These are phyloP conservation scores for Ogataea neopini DNA, from an alignment of 805 yeast genomes.

Conservation along the genomic window DNA sequence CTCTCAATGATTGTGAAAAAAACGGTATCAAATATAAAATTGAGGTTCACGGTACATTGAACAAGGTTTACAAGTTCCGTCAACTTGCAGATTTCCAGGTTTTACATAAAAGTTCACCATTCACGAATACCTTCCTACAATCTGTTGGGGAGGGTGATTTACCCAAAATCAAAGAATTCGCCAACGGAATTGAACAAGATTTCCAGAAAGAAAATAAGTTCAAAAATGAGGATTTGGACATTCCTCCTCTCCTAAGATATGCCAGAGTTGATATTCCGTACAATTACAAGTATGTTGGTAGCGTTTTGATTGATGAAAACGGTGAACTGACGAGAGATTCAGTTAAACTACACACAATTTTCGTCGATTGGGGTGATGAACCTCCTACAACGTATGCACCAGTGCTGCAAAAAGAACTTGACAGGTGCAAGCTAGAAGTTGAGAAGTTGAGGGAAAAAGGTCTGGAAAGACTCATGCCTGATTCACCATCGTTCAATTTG, in stretches of 20 bases:
- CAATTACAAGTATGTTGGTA: constrained; percentile 74
- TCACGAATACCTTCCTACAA: constrained; percentile 41
- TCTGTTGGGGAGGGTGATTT: constrained; percentile 47
- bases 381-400: constrained; percentile 53
- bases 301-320: constrained; percentile 59
- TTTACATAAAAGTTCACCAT: constrained; percentile 55
- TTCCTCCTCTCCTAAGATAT: constrained; percentile 87
- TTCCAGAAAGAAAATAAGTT: constrained; percentile 19
- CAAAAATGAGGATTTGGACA: constrained; percentile 46
- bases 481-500: constrained; percentile 36
- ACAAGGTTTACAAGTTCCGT: constrained; percentile 72
- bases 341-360: constrained; percentile 55
- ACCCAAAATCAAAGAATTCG: constrained; percentile 41
- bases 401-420: constrained; percentile 48
- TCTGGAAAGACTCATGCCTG: constrained; percentile 26
- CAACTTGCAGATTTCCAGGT: constrained; percentile 88
- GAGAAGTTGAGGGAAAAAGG: constrained; percentile 31
- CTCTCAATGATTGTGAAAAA: constrained; percentile 41
- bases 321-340: constrained; percentile 48
- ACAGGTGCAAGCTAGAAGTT: constrained; percentile 37
- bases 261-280: constrained; percentile 76
- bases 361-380: constrained; percentile 48
- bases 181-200: constrained; percentile 28
- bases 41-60: constrained; percentile 66
- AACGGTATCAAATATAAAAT: constrained; percentile 38